These are phyloP conservation scores for Kalaharituber pfeilii DNA, from an alignment of 2,329 filamentous ascomycete genomes.

Conservation along the genomic window DNA sequence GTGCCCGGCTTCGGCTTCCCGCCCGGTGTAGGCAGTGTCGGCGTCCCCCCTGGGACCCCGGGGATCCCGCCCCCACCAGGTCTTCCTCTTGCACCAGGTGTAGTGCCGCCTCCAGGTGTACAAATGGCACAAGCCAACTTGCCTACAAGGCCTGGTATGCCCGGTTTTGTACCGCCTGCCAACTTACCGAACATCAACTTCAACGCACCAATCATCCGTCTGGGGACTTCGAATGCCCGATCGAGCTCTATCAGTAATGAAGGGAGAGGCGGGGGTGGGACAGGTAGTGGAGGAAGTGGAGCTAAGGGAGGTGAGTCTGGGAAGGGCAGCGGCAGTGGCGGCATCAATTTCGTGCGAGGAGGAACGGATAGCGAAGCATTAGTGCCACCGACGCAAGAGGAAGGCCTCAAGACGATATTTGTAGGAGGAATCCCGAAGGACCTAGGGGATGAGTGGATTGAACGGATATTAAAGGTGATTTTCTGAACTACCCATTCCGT, in stretches of 20 bases:
- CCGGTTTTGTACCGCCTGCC: slow-evolving; percentile 68
- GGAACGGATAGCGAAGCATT: slow-evolving; percentile 21
- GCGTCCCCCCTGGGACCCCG: slow-evolving; percentile 13
- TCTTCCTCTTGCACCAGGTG: slow-evolving; percentile 47
- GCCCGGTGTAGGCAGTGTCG: slow-evolving; percentile 15
- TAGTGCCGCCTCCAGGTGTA: slow-evolving; percentile 59
- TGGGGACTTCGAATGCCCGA: slow-evolving; percentile 46
- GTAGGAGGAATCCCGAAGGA: slow-evolving; percentile 66
- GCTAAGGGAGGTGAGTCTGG: neutral
- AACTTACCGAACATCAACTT: slow-evolving; percentile 98
- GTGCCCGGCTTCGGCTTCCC: slow-evolving; percentile 14
- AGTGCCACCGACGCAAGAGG: slow-evolving; percentile 70
- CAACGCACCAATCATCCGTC: slow-evolving; percentile 83
- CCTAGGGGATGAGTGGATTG: slow-evolving; percentile 57
- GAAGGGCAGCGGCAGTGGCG: too few species aligned
- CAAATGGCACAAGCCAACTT: slow-evolving; percentile 60
- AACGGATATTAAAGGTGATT: slow-evolving; percentile 45
- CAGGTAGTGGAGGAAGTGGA: neutral
- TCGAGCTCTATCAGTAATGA: neutral
- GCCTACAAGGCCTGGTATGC: slow-evolving; percentile 50
- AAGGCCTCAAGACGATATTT: slow-evolving; percentile 82
- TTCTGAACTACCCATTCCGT: neutral
- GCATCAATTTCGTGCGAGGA: neutral
- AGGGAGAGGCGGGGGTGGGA: neutral
- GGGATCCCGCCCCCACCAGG: slow-evolving; percentile 13